Conservation (phyloP, 805 yeast genomes). For the Scheffersomyces lignosus region DNA sequence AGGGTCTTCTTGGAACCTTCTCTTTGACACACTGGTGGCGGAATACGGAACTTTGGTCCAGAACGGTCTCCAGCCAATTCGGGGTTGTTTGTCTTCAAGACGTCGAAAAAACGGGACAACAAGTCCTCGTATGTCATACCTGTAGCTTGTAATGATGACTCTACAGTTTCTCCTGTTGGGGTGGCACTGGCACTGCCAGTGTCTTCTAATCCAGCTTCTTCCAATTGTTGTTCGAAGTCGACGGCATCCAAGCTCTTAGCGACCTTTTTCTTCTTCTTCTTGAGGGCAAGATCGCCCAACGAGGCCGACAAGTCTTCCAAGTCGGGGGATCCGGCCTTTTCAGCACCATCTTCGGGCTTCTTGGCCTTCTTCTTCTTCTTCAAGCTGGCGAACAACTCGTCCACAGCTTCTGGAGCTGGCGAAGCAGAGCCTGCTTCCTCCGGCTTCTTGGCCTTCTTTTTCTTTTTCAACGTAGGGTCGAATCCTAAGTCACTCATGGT, state of each 20-base stretch:
- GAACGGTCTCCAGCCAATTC: slow-evolving; percentile 96
- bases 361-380: slow-evolving; percentile 73
- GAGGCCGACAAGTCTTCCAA: slow-evolving; percentile 35
- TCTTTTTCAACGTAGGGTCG: slow-evolving; percentile 74
- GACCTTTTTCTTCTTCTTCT: slow-evolving; percentile 80
- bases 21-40: slow-evolving; percentile 95
- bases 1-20: slow-evolving; percentile 97
- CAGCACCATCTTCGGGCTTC: slow-evolving; percentile 28
- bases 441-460: slow-evolving; percentile 71
- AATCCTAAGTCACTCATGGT: slow-evolving; percentile 59
- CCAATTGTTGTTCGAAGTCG: slow-evolving; percentile 87
- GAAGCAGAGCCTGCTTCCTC: slow-evolving; percentile 40
- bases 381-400: slow-evolving; percentile 70
- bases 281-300: slow-evolving; percentile 44
- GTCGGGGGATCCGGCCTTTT: slow-evolving; percentile 20
- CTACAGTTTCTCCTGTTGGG: slow-evolving; percentile 27
- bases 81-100: slow-evolving; percentile 91
- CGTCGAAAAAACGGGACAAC: slow-evolving; percentile 79
- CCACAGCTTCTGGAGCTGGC: slow-evolving; percentile 38
- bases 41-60: slow-evolving; percentile 90
- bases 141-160: slow-evolving; percentile 28
- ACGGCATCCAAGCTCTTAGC: slow-evolving; percentile 55
- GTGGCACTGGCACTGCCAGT: slow-evolving; percentile 22
- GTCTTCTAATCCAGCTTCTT: slow-evolving; percentile 82
- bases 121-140: slow-evolving; percentile 76